These are phyloP conservation scores for Cucurbita argyrosperma DNA, from an alignment of 306 rosid species.

Conservation along the genomic window DNA sequence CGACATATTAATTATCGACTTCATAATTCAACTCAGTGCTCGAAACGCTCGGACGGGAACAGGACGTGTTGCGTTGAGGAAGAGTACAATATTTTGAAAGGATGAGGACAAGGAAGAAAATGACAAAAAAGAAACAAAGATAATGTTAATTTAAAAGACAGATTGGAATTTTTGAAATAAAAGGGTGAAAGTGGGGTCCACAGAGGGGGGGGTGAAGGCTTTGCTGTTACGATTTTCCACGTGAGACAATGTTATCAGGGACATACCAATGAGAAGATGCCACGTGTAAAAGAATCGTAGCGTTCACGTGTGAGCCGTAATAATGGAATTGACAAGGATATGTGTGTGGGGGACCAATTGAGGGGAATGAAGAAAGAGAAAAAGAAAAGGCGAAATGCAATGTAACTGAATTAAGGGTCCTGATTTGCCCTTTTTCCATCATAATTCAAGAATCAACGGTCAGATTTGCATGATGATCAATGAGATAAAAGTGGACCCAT, in stretches of 20 bases:
- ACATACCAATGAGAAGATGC: background rate
- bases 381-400: background rate
- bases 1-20: too few relatives aligned
- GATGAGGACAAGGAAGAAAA: background rate
- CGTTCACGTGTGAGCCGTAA: constrained; percentile 6
- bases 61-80: background rate
- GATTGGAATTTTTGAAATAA: background rate
- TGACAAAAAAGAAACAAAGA: background rate
- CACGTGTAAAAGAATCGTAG: background rate
- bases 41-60: too few relatives aligned
- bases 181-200: background rate
- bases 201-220: background rate
- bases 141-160: constrained; percentile 1
- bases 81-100: background rate
- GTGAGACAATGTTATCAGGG: background rate
- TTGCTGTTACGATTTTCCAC: constrained; percentile 2
- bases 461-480: background rate
- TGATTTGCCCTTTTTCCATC: background rate
- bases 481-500: background rate
- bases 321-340: constrained; percentile 3
- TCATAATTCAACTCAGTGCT: too few relatives aligned
- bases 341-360: background rate
- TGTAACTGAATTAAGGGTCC: background rate
- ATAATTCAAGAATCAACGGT: background rate
- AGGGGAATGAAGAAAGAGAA: background rate